Percentiles rank a stretch among this genome's conserved stretches.
Conservation (phyloP, 2,329 filamentous ascomycete species). For the Fonsecaea nubica region DNA sequence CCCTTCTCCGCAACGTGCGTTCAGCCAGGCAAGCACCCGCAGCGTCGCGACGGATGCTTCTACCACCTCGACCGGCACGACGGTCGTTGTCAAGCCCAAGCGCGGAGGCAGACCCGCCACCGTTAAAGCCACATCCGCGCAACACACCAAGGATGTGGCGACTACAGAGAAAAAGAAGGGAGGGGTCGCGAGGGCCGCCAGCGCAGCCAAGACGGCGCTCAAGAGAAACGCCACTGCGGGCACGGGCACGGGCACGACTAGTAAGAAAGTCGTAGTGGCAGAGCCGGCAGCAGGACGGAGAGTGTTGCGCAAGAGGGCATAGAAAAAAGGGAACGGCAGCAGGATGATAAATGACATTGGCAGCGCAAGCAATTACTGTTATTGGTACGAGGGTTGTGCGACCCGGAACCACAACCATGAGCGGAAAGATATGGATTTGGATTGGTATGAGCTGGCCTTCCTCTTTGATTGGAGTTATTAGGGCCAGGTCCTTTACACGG, state of each 20-base stretch:
- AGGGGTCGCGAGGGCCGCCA: constrained; percentile 31
- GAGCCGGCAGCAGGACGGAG: constrained; percentile 48
- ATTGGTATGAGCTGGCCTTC: too few relatives aligned
- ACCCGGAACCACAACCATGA: too few relatives aligned
- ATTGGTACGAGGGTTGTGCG: neutral
- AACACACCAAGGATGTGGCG: constrained; percentile 10
- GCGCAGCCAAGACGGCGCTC: constrained; percentile 32
- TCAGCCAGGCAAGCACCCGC: constrained; percentile 36
- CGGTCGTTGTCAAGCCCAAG: constrained; percentile 35
- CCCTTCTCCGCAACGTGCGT: constrained; percentile 34
- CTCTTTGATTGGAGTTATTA: too few relatives aligned
- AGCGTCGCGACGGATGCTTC: constrained; percentile 34
- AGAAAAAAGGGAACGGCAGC: constrained; percentile 1
- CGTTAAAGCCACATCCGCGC: constrained; percentile 13
- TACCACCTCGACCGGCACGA: constrained; percentile 33
- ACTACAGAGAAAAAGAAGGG: constrained; percentile 29
- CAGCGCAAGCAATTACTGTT: neutral
- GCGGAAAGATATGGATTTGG: neutral
- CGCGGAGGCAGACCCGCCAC: constrained; percentile 31
- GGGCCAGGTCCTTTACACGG: too few relatives aligned
- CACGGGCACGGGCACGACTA: constrained; percentile 40
- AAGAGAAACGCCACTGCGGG: constrained; percentile 39
- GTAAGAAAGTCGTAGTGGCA: constrained; percentile 44
- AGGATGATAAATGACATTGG: neutral
- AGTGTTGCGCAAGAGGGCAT: constrained; percentile 48